Evolutionary conservation across 2,329 filamentous ascomycete genomes (phyloP), one percentile per base, ranked within the genome.

Genomic region (Alternaria gaisen): DNA sequence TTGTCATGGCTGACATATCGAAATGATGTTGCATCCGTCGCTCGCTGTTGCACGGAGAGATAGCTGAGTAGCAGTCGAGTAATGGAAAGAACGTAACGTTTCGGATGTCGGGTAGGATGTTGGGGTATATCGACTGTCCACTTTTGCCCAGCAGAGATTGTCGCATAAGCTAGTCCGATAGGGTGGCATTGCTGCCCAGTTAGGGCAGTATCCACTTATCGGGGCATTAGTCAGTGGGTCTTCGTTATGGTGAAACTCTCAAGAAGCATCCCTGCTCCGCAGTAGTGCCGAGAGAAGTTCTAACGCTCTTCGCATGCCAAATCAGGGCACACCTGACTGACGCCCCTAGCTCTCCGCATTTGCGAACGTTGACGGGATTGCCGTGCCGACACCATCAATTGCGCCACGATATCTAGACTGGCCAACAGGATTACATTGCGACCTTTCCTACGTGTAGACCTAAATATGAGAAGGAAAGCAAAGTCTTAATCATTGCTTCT

Each of bases 211-310:
- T 24, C 46, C 46, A 14, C 46, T 24, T 24, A 36, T 38, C 20
- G 46, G 32, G 32, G 6, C 18, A 36, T 36, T 38, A 38, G 46
- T 18, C 5, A 14, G 46, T 50, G 46, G 46, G 46, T 7, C 32
- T 1, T 24, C 20, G 30, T 1, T 3, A 20, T 50, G 30, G 30
- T 50, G 46, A 50, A 50, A 50, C 46, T 18, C 32, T 3, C 46
- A 50, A 50, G 46, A n/a, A 50, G 9, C 30, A 26, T 11, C 28
- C 28, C 18, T 22, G 28, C 24, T 18, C 56, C 56, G 56, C 6
- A 41, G 56, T 54, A 54, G 56, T 18, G 34, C 56, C 50, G 56
- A 46, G 5, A 14, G n/a, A 40, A 36, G 18, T 7, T 48, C 46
- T 7, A 48, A 48, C 46, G 34, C 32, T 32, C 20, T 41, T 20